Evolutionary conservation across 345 rosid species (phyloP).

Genomic region (Lepidium africanum): DNA sequence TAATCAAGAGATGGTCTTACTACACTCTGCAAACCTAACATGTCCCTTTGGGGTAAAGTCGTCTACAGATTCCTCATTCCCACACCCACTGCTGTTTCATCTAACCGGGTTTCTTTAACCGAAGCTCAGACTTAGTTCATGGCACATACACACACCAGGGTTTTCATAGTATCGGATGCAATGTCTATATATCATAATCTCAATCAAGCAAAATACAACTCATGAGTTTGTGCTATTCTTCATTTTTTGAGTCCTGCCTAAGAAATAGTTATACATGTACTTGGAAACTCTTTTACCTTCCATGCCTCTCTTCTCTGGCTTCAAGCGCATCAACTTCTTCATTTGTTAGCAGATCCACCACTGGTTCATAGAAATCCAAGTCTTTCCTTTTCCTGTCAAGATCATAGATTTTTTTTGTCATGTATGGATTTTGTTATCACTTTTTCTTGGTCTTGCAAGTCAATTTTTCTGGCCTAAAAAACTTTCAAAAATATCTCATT

Average conservation of each 20-base stretch:
- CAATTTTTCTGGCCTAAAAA: not conserved
- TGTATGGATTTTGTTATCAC: not conserved
- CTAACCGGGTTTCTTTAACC: not conserved
- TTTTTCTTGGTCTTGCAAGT: not conserved
- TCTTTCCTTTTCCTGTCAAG: constrained; percentile 85
- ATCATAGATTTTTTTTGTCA: not conserved
- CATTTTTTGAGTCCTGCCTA: not conserved
- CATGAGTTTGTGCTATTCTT: not conserved
- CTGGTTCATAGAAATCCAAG: constrained; percentile 75
- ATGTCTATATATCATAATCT: not conserved
- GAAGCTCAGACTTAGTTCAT: not conserved
- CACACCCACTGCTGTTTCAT: constrained; percentile 14
- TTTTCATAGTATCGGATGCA: not conserved
- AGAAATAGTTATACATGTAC: not conserved
- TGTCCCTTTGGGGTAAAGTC: constrained; percentile 1
- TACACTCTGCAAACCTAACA: constrained; percentile 24
- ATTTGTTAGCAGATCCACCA: constrained; percentile 65
- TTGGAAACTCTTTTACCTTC: constrained; percentile 25
- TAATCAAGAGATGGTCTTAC: constrained; percentile 22
- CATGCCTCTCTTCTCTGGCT: constrained; percentile 67
- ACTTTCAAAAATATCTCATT: not conserved
- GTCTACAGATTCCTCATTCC: constrained; percentile 2
- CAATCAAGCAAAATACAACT: constrained; percentile 7
- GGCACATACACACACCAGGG: not conserved
- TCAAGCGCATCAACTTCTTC: constrained; percentile 84